These are phyloP conservation scores for Sclerotinia minor DNA, from an alignment of 2,329 filamentous ascomycete species.

Conservation along the genomic window DNA sequence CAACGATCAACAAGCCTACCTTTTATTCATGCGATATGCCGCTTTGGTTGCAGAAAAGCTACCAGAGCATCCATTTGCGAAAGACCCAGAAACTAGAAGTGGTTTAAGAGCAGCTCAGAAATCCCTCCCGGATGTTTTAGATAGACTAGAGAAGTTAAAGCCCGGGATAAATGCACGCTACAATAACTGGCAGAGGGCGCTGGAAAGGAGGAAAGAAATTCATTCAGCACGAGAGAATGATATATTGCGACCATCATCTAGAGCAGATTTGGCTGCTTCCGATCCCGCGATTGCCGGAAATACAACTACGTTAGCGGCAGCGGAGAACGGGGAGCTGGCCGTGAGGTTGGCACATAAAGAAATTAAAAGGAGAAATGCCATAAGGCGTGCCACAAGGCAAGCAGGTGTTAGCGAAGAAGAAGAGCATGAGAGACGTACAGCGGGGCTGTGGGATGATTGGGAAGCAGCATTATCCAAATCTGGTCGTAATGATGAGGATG, in stretches of 20 bases:
- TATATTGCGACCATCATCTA: constrained; percentile 25
- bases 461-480: constrained; percentile 47
- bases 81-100: constrained; percentile 58
- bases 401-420: constrained; percentile 58
- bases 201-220: constrained; percentile 44
- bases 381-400: constrained; percentile 57
- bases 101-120: constrained; percentile 58
- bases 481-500: constrained; percentile 38
- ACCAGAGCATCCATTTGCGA: constrained; percentile 72
- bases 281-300: constrained; percentile 63
- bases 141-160: constrained; percentile 72
- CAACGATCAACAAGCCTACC: constrained; percentile 84
- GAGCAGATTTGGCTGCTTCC: constrained; percentile 45
- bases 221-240: constrained; percentile 25
- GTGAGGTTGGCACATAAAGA: constrained; percentile 75
- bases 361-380: constrained; percentile 64
- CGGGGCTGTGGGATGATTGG: constrained; percentile 55
- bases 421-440: constrained; percentile 55
- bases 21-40: constrained; percentile 88
- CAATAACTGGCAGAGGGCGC: constrained; percentile 62
- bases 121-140: constrained; percentile 56
- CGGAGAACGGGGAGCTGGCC: constrained; percentile 72
- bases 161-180: constrained; percentile 73
- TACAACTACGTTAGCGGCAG: constrained; percentile 64
- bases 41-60: constrained; percentile 78